Evolutionary conservation across 371 early-diverging fungal genomes (phyloP).

Genomic region (Mucor indicus): DNA sequence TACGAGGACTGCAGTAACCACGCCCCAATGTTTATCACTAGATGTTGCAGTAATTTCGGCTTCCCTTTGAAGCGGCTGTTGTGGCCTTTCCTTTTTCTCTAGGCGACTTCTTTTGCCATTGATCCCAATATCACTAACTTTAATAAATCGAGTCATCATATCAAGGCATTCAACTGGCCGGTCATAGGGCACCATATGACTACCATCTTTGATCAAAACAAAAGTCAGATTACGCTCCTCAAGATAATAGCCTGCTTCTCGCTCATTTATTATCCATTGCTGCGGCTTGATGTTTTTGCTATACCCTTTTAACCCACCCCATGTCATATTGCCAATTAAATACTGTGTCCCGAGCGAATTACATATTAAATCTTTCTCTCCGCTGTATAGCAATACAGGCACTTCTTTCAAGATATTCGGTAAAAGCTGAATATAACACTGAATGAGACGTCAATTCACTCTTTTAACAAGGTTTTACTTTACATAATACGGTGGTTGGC

Average conservation of each 20-base stretch:
- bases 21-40: too few species aligned
- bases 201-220: slow-evolving; percentile 64
- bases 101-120: slow-evolving; percentile 29
- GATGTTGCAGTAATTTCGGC: too few species aligned
- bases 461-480: neutral
- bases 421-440: slow-evolving; percentile 19
- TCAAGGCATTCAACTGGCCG: slow-evolving; percentile 61
- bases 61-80: too few species aligned
- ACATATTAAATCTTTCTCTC: slow-evolving; percentile 82
- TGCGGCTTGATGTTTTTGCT: slow-evolving; percentile 21
- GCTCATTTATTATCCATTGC: slow-evolving; percentile 60
- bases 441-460: too few species aligned
- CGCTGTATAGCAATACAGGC: slow-evolving; percentile 67
- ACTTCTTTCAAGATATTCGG: slow-evolving; percentile 58
- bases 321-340: slow-evolving; percentile 68
- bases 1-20: too few species aligned
- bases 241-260: slow-evolving; percentile 53
- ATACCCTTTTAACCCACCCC: slow-evolving; percentile 73
- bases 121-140: slow-evolving; percentile 39
- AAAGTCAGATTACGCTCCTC: slow-evolving; percentile 68
- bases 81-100: too few species aligned
- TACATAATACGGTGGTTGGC: slow-evolving; percentile 48
- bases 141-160: slow-evolving; percentile 76
- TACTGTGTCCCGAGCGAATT: slow-evolving; percentile 72
- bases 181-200: slow-evolving; percentile 86